Base-by-base conservation (phyloP, 139 green algal genomes). In the Micromonas pusilla region DNA sequence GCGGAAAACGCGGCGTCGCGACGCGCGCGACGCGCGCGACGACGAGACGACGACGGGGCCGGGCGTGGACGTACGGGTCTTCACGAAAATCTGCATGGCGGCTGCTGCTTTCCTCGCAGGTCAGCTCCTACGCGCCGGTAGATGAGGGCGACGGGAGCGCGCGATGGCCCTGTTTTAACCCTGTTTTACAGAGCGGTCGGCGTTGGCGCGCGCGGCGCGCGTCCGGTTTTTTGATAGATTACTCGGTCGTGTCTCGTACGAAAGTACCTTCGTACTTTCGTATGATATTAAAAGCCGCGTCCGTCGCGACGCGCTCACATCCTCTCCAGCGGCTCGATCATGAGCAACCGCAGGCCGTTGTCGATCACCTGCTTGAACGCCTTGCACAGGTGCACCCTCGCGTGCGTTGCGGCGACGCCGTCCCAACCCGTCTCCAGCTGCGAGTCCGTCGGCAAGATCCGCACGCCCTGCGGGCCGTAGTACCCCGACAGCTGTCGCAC, bases 251-350 rank as follows among this genome's bases (percentile, higher is more conserved):
- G n/a, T n/a, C n/a, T n/a, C n/a, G n/a, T n/a, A n/a, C n/a, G n/a
- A n/a, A n/a, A n/a, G n/a, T n/a, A n/a, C n/a, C n/a, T n/a, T n/a
- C n/a, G n/a, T n/a, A n/a, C n/a, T n/a, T n/a, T n/a, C n/a, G n/a
- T n/a, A n/a, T n/a, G n/a, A n/a, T n/a, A n/a, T n/a, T n/a, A n/a
- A n/a, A n/a, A n/a, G n/a, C n/a, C n/a, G n/a, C n/a, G n/a, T n/a
- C n/a, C n/a, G n/a, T n/a, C n/a, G n/a, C n/a, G n/a, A n/a, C 31
- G 66, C n/a, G 13, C 45, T 38, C 75, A 83, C 79, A 83, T 83
- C 32, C 68, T 71, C 71, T 78, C 63, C n/a, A 83, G 64, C 9
- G 79, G 79, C 63, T 83, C 66, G 71, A 83, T 83, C 70, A 83
- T 79, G 25, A 83, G 64, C 79, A 79, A 60, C 21, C 66, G 36